Conservation (phyloP, 192 early-diverging fungal genomes). For the Gryganskiella cystojenkinii region DNA sequence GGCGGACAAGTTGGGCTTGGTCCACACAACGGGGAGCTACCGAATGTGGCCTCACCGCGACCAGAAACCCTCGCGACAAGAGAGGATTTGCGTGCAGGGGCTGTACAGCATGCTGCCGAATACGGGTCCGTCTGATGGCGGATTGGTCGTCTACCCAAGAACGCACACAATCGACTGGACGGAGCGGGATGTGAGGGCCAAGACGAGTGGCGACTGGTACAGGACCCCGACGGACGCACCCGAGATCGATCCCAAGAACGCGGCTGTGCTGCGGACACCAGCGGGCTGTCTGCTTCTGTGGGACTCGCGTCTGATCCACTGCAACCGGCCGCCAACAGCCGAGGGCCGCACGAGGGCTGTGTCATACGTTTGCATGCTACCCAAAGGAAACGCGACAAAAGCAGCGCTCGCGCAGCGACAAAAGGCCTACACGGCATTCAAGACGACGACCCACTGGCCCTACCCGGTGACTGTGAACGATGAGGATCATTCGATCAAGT, state of each 20-base stretch:
- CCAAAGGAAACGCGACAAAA: slow-evolving; percentile 9
- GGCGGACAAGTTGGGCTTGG: slow-evolving; percentile 9
- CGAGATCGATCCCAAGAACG: slow-evolving; percentile 10
- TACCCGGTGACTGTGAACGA: slow-evolving; percentile 18
- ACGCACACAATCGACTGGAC: slow-evolving; percentile 28
- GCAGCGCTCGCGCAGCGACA: slow-evolving; percentile 2
- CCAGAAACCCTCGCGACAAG: slow-evolving; percentile 12
- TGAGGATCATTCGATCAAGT: slow-evolving; percentile 4
- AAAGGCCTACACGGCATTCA: slow-evolving; percentile 10
- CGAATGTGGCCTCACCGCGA: slow-evolving; percentile 35
- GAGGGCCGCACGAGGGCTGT: slow-evolving; percentile 18
- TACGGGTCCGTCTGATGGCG: slow-evolving; percentile 17
- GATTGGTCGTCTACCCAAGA: slow-evolving; percentile 32
- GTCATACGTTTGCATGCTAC: slow-evolving; percentile 29
- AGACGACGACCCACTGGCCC: slow-evolving; percentile 27
- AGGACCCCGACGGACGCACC: not conserved
- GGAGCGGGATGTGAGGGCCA: not conserved
- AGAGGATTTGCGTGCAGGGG: slow-evolving; percentile 22
- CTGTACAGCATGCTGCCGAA: slow-evolving; percentile 19
- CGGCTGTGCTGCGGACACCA: slow-evolving; percentile 22
- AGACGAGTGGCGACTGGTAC: slow-evolving; percentile 11
- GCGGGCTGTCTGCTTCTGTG: slow-evolving; percentile 23
- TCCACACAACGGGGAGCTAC: slow-evolving; percentile 17
- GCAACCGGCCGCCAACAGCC: slow-evolving; percentile 25
- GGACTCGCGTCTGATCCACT: slow-evolving; percentile 37